Base-by-base conservation (phyloP, 2,329 filamentous ascomycete species). In the Penicillium occitanis region DNA sequence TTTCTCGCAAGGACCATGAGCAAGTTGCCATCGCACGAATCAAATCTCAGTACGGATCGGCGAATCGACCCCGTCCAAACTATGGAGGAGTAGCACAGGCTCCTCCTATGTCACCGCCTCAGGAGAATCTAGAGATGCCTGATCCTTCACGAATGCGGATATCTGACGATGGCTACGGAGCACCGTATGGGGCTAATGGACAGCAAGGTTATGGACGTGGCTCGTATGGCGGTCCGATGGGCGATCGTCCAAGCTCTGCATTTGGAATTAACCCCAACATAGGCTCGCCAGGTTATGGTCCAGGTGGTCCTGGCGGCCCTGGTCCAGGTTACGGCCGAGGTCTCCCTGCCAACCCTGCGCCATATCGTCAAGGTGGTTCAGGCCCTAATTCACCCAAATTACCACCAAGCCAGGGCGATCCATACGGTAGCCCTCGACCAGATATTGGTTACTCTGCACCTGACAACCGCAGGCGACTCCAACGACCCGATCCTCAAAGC, bases 1-100 rank as follows among this genome's bases (percentile, higher is more conserved):
- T 98, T 57, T 96, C 92, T 2, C 93, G 93, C 80, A 87, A 90
- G 71, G 95, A 98, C 73, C 95, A 99, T 76, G 94, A 98, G 77
- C 92, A 93, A 64, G 90, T 96, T 50, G 93, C 95, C 0, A 88
- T 99, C 70, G 90, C 88, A 61, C 88, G 91, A 63, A 98, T 99
- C 82, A 96, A 91, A 78, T 92, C 88, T 3, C 88, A 90, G 70
- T 87, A 92, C 72, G 90, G 89, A 17, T 91, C 90, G 17, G 87
- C 89, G 61, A 76, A 77, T 30, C 73, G 70, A 17, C 70, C 70
- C 14, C 67, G 69, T 44, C 66, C 67, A 51, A 65, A 65, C 33
- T 70, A 70, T 55, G 65, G 66, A 14, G 60, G 64, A 64, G 40
- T 64, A 63, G 57, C 57, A 33, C 61, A 61, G 22, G 35, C 59